A percentile compares a stretch with the other conserved stretches of the same genome.
Conservation (phyloP, 352 stramenopile genomes). For the Thraustochytrium sp. region DNA sequence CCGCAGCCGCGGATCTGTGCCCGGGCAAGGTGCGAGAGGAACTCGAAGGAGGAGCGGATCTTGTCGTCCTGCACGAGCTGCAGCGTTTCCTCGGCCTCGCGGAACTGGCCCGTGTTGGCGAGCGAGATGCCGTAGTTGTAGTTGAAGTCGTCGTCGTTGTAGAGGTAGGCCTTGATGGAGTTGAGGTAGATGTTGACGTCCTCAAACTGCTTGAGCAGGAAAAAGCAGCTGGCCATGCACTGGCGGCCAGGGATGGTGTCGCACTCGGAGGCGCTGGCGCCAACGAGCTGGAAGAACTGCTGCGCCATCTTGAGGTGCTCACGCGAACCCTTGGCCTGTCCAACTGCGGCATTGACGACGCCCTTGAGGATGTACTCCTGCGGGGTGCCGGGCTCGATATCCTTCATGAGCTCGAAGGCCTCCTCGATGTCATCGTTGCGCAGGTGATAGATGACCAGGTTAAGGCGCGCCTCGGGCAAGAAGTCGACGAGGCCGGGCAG, state of each 20-base stretch:
- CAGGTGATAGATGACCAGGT: conserved; percentile 87
- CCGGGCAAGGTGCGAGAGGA: conserved; percentile 62
- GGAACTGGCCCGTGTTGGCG: conserved; percentile 80
- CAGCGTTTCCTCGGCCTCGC: conserved; percentile 85
- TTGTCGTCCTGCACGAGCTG: conserved; percentile 80
- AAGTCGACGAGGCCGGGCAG: conserved; percentile 82
- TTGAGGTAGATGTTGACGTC: conserved; percentile 95
- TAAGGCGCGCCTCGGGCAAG: conserved; percentile 86
- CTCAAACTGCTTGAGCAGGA: conserved; percentile 90
- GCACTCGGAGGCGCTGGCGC: conserved; percentile 83
- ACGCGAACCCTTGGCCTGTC: conserved; percentile 71
- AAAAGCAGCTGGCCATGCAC: conserved; percentile 95
- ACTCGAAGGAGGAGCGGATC: conserved; percentile 86
- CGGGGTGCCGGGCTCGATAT: conserved; percentile 83
- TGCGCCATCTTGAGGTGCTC: conserved; percentile 87
- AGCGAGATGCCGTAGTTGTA: conserved; percentile 92
- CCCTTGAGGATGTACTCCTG: conserved; percentile 79
- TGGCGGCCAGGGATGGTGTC: conserved; percentile 92
- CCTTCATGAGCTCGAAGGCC: conserved; percentile 84
- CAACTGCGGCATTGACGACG: conserved; percentile 82
- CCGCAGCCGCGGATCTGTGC: conserved; percentile 48
- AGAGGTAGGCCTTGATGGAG: conserved; percentile 86
- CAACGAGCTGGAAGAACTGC: conserved; percentile 78
- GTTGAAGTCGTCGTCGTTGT: conserved; percentile 96
- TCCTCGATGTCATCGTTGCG: conserved; percentile 84